Evolutionary conservation across 768 basidiomycete species (phyloP), one percentile per base, ranked within the genome.

Genomic region (Basidioascus undulatus): DNA sequence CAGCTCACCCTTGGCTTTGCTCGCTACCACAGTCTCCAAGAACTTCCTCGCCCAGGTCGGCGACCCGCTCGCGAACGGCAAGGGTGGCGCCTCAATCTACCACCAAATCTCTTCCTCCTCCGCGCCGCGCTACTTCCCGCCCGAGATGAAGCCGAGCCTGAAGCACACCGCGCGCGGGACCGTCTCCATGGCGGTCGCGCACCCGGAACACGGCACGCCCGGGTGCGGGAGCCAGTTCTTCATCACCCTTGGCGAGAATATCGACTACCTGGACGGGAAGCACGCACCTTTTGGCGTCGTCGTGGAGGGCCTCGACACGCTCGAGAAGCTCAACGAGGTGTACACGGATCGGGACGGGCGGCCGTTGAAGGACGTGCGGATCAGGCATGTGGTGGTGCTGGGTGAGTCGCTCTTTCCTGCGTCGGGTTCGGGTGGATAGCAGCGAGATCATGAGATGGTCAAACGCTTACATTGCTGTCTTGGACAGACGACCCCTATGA

Each of bases 211-310:
- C 24, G 51, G 48, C 21, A 55, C 56, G 15, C 77, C 70, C n/a
- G 77, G 86, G 12, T 84, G 82, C 49, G 89, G 84, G 10, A 80
- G 77, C 50, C 92, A 96, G 53, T 98, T 96, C 64, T 98, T 94
- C 60, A 69, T 98, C 52, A 98, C 92, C 0, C 67, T 98, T 3
- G 74, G 66, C 10, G 78, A 87, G 49, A 72, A 73, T 44, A 79
- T 92, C 55, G 86, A 92, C 45, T 96, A 96, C 55, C 70, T 98
- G 37, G 89, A 98, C 50, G 83, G 84, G 34, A 74, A 73, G 53
- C 82, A 96, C 52, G 78, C 83, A 0, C 83, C 86, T 2, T 96
- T 98, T 55, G 92, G 92, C 10, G 77, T 76, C 53, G 82, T 96
- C 15, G 83, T 96, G 8, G 92, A 96, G 57, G 86, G 87, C 1